Evolutionary conservation across 2,329 filamentous ascomycete genomes (phyloP), one percentile per base, ranked within the genome.

Genomic region (Trichoderma sp.): DNA sequence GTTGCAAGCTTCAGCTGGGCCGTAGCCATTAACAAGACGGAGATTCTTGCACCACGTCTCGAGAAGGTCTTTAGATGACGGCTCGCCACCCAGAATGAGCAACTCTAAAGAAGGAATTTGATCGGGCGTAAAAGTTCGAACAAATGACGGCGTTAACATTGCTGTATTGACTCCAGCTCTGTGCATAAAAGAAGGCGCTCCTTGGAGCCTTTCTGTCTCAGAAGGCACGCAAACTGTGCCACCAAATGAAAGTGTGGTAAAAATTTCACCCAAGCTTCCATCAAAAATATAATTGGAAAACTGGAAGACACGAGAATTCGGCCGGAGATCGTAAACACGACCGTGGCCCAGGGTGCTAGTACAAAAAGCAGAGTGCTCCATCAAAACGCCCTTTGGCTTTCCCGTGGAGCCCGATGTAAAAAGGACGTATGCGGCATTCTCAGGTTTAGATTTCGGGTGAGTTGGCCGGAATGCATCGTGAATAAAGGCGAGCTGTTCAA

Each of bases 231-330:
- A 76, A 10, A 76, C 68, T 1, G 70, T 71, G 1, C 71, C 75
- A 1, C 74, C 75, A 3, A 68, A 58, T 10, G 71, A 40, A 8
- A 76, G 71, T 0, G 74, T 67, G 0, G 70, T 73, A 40, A 76
- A 37, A 10, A 76, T 73, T 29, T 76, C 74, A 1, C 62, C 62
- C 13, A 87, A 75, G 49, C 80, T 82, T 1, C 81, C 81, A 68
- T 88, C 85, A 59, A 87, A 87, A 0, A 82, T 83, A 71, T 83
- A 85, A 6, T 81, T 81, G 4, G 83, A 82, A 68, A 85, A 85
- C 67, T 86, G 84, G 55, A 88, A 70, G 5, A 88, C 83, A 3
- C 89, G 82, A 7, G 86, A 86, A 1, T 74, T 76, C 8, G 74
- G 75, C 49, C 79, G 81, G 67, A 87, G 85, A 1, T 81, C 77